These are phyloP conservation scores for Blepharisma stoltei DNA, from an alignment of 73 alveolate species.

Conservation along the genomic window DNA sequence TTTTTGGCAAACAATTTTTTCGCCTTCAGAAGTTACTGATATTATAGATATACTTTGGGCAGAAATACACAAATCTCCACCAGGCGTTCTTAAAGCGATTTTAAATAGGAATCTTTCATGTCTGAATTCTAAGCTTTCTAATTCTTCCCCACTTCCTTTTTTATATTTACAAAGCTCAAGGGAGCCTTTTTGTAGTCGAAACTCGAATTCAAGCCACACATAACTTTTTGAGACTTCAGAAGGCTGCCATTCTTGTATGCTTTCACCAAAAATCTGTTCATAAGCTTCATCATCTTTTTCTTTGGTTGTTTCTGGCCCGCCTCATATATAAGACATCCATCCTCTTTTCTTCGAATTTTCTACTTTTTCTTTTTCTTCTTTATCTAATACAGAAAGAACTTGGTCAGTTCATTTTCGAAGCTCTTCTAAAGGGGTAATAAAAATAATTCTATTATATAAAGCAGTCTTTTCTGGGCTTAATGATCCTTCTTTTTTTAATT, in stretches of 20 bases:
- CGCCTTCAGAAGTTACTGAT: neutral
- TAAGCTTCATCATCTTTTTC: too few relatives aligned
- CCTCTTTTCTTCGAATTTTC: neutral
- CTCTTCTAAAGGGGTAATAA: neutral
- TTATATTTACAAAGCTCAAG: neutral
- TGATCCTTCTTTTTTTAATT: neutral
- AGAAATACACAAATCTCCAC: neutral
- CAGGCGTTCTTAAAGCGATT: neutral
- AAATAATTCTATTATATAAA: neutral
- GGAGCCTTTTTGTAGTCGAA: neutral
- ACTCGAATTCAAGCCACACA: conserved; percentile 24
- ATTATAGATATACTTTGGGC: neutral
- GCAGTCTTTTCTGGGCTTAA: neutral
- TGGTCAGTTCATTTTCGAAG: conserved; percentile 9
- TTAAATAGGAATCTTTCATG: neutral
- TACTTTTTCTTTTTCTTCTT: neutral
- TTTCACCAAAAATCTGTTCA: too few relatives aligned
- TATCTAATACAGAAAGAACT: conserved; percentile 18
- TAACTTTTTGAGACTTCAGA: neutral
- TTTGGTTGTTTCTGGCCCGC: too few relatives aligned
- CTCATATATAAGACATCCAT: too few relatives aligned
- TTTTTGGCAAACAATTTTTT: neutral
- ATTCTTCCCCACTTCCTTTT: neutral
- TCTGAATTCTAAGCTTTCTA: neutral
- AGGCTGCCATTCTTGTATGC: too few relatives aligned